phyloP scores from a whole-genome alignment of 352 stramenopile genomes.

The Pythium aristosporum region DNA sequence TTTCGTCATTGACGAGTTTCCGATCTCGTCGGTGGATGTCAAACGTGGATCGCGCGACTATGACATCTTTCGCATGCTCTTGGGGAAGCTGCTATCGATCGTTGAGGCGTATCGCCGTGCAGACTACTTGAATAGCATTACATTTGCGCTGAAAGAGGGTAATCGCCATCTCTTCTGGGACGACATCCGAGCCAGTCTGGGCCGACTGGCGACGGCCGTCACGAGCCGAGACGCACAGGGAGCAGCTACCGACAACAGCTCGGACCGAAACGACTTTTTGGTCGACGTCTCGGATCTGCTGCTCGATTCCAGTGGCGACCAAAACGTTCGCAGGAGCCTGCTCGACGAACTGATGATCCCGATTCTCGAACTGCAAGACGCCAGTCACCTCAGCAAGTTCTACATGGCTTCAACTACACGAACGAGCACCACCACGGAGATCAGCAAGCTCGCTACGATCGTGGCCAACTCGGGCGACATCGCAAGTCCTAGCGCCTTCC shows the following conservation, averaged over 20 bases:
- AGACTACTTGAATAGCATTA: slow-evolving; percentile 50
- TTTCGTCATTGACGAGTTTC: slow-evolving; percentile 77
- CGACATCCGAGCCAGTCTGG: slow-evolving; percentile 51
- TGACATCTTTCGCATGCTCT: slow-evolving; percentile 58
- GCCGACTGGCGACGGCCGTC: slow-evolving; percentile 31
- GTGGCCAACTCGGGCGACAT: slow-evolving; percentile 54
- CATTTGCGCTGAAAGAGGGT: slow-evolving; percentile 64
- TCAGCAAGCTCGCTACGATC: slow-evolving; percentile 53
- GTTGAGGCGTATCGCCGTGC: slow-evolving; percentile 53
- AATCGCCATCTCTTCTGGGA: slow-evolving; percentile 47
- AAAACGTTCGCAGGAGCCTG: slow-evolving; percentile 16
- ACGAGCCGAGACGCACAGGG: not conserved
- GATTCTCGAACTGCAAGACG: slow-evolving; percentile 20
- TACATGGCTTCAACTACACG: slow-evolving; percentile 39
- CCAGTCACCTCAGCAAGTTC: slow-evolving; percentile 37
- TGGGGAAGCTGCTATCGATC: slow-evolving; percentile 49
- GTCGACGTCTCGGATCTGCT: slow-evolving; percentile 22
- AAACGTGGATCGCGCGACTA: slow-evolving; percentile 57
- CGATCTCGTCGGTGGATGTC: slow-evolving; percentile 73
- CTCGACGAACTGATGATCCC: slow-evolving; percentile 28
- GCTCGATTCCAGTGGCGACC: slow-evolving; percentile 16
- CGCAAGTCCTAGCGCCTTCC: slow-evolving; percentile 33
- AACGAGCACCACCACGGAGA: slow-evolving; percentile 33
- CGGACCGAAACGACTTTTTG: slow-evolving; percentile 10
- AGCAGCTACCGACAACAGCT: not conserved